Percentiles rank a stretch among this genome's conserved stretches.
phyloP scores from a whole-genome alignment of 1,284 basidiomycete species.

The Microbotryum violaceum region DNA sequence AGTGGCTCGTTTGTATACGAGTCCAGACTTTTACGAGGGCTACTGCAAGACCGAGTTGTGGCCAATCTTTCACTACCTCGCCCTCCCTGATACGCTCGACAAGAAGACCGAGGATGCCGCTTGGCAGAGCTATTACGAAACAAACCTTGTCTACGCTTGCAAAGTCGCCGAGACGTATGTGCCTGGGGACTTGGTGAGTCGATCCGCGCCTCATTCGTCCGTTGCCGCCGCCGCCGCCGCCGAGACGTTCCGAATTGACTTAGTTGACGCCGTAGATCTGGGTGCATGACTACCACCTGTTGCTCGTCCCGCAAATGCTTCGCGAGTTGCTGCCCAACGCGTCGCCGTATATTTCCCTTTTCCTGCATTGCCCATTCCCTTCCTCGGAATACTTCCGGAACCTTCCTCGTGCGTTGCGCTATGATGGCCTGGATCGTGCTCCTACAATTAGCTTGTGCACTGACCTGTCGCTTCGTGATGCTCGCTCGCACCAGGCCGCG shows the following conservation, averaged over 20 bases:
- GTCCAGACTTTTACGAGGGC: slow-evolving; percentile 47
- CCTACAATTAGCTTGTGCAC: background rate
- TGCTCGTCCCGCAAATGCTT: slow-evolving; percentile 80
- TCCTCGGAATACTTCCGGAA: slow-evolving; percentile 93
- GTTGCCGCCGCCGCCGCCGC: background rate
- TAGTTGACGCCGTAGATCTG: slow-evolving; percentile 35
- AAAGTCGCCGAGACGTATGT: slow-evolving; percentile 66
- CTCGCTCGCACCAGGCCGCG: slow-evolving; percentile 51
- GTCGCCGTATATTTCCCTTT: slow-evolving; percentile 66
- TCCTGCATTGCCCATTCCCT: slow-evolving; percentile 96
- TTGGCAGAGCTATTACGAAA: slow-evolving; percentile 75
- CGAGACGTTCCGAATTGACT: slow-evolving; percentile 71
- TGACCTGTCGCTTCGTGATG: background rate
- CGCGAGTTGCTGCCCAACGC: slow-evolving; percentile 68
- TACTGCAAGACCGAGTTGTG: slow-evolving; percentile 86
- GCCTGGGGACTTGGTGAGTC: slow-evolving; percentile 66
- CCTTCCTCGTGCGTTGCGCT: slow-evolving; percentile 59
- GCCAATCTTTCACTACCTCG: slow-evolving; percentile 97
- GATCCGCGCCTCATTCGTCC: background rate
- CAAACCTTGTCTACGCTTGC: slow-evolving; percentile 77
- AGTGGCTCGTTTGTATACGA: slow-evolving; percentile 14
- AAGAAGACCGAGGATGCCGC: slow-evolving; percentile 68
- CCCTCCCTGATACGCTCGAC: slow-evolving; percentile 48
- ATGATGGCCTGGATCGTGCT: background rate
- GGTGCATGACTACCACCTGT: slow-evolving; percentile 63